A percentile compares a stretch with the other conserved stretches of the same genome.
Evolutionary conservation across 1,284 basidiomycete genomes (phyloP).

Genomic region (Cyathus pygmaeus): DNA sequence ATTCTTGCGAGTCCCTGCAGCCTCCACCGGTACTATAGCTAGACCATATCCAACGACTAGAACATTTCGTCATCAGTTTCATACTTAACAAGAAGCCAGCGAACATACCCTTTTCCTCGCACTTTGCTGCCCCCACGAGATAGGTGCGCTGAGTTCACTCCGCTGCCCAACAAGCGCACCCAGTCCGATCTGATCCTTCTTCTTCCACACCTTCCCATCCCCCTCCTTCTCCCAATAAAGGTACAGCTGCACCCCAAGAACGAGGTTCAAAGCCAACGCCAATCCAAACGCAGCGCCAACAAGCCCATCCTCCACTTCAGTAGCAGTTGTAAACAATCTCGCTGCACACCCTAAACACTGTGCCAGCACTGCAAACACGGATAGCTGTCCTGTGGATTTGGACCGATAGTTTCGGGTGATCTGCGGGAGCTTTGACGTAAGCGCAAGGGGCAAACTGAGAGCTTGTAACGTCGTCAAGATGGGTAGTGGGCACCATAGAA

Average conservation of each 20-base stretch:
- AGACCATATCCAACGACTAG: no score
- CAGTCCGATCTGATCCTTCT: no score
- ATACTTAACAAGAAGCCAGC: no score
- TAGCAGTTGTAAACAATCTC: conserved; percentile 88
- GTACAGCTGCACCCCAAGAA: conserved; percentile 85
- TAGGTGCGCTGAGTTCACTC: no score
- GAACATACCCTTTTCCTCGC: no score
- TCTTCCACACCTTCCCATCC: background rate
- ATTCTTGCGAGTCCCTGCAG: no score
- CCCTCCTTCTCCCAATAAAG: conserved; percentile 76
- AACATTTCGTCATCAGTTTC: no score
- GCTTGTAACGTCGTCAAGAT: conserved; percentile 76
- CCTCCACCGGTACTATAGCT: no score
- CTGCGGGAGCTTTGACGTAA: conserved; percentile 89
- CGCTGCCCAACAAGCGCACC: no score
- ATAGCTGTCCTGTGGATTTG: conserved; percentile 88
- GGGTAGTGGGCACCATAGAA: conserved; percentile 61
- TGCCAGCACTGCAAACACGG: conserved; percentile 86
- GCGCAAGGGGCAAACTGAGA: conserved; percentile 83
- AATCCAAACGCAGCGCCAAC: conserved; percentile 85
- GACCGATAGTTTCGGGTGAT: conserved; percentile 82
- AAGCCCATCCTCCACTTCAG: conserved; percentile 84
- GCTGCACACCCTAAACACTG: conserved; percentile 88
- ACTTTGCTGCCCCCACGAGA: no score
- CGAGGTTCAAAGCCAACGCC: conserved; percentile 81